These are phyloP conservation scores for Macrotyloma uniflorum DNA, from an alignment of 306 rosid species.

Conservation along the genomic window DNA sequence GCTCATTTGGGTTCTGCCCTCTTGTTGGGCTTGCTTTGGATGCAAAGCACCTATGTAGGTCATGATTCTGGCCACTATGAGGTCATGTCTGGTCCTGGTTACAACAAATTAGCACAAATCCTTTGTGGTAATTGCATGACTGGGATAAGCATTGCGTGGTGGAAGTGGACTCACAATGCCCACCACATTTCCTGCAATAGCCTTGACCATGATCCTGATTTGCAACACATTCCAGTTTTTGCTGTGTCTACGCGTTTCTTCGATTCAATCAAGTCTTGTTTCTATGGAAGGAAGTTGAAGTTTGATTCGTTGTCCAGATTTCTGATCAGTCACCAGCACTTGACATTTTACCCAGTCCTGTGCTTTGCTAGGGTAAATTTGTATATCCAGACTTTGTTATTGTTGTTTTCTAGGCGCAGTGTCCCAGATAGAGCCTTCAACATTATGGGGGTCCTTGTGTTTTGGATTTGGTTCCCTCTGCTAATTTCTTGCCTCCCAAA, in stretches of 20 bases:
- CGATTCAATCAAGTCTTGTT: constrained; percentile 56
- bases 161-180: constrained; percentile 98
- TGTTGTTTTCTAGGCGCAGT: constrained; percentile 51
- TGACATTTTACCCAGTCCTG: constrained; percentile 76
- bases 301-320: constrained; percentile 78
- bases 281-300: constrained; percentile 65
- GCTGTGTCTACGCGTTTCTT: constrained; percentile 71
- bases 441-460: constrained; percentile 65
- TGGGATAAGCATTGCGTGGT: constrained; percentile 95
- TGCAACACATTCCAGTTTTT: constrained; percentile 83
- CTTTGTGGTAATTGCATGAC: constrained; percentile 83
- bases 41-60: constrained; percentile 81
- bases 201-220: constrained; percentile 88
- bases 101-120: constrained; percentile 58
- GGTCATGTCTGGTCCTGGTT: constrained; percentile 53
- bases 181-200: constrained; percentile 86
- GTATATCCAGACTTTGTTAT: constrained; percentile 66
- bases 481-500: constrained; percentile 64
- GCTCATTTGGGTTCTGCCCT: constrained; percentile 71
- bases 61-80: constrained; percentile 91
- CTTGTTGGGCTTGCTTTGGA: constrained; percentile 81
- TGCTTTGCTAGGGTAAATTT: constrained; percentile 68
- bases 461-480: constrained; percentile 90
- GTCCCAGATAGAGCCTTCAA: constrained; percentile 70
- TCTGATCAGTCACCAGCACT: constrained; percentile 75